These are phyloP conservation scores for Gloeopeniophorella convolvens DNA, from an alignment of 768 basidiomycete species.

Conservation along the genomic window DNA sequence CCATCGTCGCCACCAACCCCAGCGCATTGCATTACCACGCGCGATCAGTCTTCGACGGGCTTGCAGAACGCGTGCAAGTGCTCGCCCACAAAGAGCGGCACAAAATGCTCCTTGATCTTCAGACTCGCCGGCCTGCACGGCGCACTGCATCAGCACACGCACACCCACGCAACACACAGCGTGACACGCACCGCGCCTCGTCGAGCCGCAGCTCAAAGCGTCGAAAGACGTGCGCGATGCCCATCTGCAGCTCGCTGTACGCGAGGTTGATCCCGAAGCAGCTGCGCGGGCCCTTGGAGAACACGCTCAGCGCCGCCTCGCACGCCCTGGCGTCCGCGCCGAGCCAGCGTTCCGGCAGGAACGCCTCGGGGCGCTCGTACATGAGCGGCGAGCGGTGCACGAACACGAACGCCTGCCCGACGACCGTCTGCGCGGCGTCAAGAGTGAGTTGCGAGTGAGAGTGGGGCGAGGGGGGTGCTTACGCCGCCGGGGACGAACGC, in stretches of 20 bases:
- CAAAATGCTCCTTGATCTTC: constrained; percentile 10
- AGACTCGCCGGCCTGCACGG: constrained; percentile 9
- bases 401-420: constrained; percentile 35
- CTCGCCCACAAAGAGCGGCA: constrained; percentile 4
- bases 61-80: constrained; percentile 9
- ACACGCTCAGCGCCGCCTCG: constrained; percentile 36
- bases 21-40: too few relatives aligned
- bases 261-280: constrained; percentile 42
- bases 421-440: constrained; percentile 30
- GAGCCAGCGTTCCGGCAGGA: constrained; percentile 41
- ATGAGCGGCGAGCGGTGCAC: constrained; percentile 35
- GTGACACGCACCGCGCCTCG: constrained; percentile 14
- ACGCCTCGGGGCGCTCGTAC: constrained; percentile 35
- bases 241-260: constrained; percentile 39
- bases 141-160: neutral
- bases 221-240: constrained; percentile 36
- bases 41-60: neutral
- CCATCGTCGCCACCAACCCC: neutral
- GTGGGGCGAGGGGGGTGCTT: constrained; percentile 10
- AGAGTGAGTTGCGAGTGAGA: neutral
- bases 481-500: constrained; percentile 34
- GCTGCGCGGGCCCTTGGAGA: constrained; percentile 40
- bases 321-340: constrained; percentile 30
- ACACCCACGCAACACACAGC: neutral
- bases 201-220: constrained; percentile 32